A percentile compares a stretch with the other conserved stretches of the same genome.
Evolutionary conservation across 495 filamentous ascomycete species (phyloP).

Genomic region (Tetracladium marchalianum): DNA sequence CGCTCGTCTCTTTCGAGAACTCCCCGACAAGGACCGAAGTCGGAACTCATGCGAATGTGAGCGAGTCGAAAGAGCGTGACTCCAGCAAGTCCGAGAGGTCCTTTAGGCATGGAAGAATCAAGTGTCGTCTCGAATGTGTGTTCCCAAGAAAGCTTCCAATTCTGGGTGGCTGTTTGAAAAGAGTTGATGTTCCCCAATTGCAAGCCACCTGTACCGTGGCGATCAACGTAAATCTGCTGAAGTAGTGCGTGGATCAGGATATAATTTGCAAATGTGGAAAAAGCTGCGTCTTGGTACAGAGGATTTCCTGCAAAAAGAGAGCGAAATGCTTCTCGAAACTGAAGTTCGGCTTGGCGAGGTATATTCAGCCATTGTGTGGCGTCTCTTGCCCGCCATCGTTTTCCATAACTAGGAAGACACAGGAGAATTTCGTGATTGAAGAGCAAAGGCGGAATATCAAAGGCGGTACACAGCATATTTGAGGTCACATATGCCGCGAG

Average conservation of each 20-base stretch:
- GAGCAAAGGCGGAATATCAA: conserved; percentile 43
- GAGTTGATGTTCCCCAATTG: conserved; percentile 28
- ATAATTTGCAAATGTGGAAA: conserved; percentile 55
- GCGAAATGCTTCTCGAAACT: not conserved
- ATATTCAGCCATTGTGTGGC: conserved; percentile 34
- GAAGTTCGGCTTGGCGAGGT: conserved; percentile 11
- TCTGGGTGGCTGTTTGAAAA: conserved; percentile 39
- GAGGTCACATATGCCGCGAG: conserved; percentile 45
- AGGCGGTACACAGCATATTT: conserved; percentile 45
- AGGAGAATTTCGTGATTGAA: conserved; percentile 39
- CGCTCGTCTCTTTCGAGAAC: conserved; percentile 42
- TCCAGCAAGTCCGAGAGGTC: conserved; percentile 56
- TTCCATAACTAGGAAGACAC: conserved; percentile 39
- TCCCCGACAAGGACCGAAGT: conserved; percentile 49
- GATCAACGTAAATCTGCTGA: conserved; percentile 58
- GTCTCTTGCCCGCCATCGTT: conserved; percentile 41
- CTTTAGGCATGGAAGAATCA: conserved; percentile 40
- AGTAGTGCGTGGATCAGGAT: conserved; percentile 57
- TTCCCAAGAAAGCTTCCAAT: conserved; percentile 55
- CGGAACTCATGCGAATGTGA: conserved; percentile 54
- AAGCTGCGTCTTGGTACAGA: not conserved
- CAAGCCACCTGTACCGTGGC: conserved; percentile 41
- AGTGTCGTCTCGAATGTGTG: conserved; percentile 40
- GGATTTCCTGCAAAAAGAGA: not conserved
- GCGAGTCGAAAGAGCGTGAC: conserved; percentile 54